Evolutionary conservation across 2,329 filamentous ascomycete species (phyloP), one percentile per base, ranked within the genome.

Genomic region (Xylariaceae sp.): DNA sequence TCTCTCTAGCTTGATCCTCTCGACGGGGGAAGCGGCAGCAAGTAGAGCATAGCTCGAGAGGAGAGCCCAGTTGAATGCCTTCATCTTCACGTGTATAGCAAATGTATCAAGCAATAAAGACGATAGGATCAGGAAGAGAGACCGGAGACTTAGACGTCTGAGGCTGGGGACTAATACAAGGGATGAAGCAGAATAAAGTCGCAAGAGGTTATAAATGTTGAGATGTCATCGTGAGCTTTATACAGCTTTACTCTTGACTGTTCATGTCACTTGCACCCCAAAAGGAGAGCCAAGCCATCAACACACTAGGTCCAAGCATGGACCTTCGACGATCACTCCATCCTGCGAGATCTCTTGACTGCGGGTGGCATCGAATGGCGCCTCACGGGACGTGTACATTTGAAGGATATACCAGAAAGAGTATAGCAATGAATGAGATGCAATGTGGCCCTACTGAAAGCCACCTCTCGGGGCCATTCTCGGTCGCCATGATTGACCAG

Each of bases 1-100:
- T 28, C 22, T 28, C 22, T 28, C 4, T 28, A 28, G 52, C 14
- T 41, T 53, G 42, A 47, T 42, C 14, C 17, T 50, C 31, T 31
- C 41, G 10, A 65, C 34, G 17, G 64, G 64, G 34, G 54, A 62
- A 7, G 60, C 61, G 42, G 48, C 46, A 28, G 57, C 63, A 14
- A 54, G 51, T 31, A 62, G 51, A 40, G 58, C 60, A 47, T 64
- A 55, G 60, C 59, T 60, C 47, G 56, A 61, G 52, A 66, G 47
- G 53, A 64, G 51, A 48, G 56, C 56, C 56, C 54, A 63, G 55
- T 48, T 55, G 16, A 63, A 60, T 54, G 55, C 48, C 62, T 61
- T 65, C 66, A 68, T 67, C 54, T 60, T 63, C 55, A 48, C 40
- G 39, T 4, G 13, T 38, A 38, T 38, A 16, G 16, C 13, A 38